Conservation (phyloP, 75 land plant genomes). For the Selaginella tamariscina region DNA sequence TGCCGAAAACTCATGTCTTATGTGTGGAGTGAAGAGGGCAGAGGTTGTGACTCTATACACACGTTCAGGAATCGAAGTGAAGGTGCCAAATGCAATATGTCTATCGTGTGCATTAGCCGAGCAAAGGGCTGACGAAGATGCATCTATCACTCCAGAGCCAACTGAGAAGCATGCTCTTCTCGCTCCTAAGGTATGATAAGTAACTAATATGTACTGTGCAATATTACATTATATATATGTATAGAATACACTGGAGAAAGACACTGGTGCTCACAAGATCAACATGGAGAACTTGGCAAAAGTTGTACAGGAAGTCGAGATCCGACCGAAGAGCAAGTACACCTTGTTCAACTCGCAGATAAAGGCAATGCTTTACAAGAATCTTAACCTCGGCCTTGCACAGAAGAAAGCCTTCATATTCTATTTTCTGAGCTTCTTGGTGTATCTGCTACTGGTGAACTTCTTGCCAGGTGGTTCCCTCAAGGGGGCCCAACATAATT, state of each 20-base stretch:
- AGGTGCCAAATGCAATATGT: neutral
- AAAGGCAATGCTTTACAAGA: neutral
- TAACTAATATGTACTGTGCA: too few relatives aligned
- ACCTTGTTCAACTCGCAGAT: neutral
- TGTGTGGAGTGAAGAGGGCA: neutral
- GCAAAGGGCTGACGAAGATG: too few relatives aligned
- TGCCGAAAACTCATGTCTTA: neutral
- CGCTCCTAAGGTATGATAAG: too few relatives aligned
- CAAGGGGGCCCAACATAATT: neutral
- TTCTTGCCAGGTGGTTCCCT: neutral
- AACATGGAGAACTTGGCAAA: too few relatives aligned
- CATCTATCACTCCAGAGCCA: too few relatives aligned
- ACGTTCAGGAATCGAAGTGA: neutral
- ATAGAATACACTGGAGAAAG: too few relatives aligned
- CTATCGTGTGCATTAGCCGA: neutral
- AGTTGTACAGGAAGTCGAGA: too few relatives aligned
- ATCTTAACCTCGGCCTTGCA: neutral
- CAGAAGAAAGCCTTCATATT: neutral
- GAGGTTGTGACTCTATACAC: neutral
- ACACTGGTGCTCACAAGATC: too few relatives aligned
- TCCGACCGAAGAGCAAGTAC: neutral
- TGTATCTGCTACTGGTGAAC: neutral
- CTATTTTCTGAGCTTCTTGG: neutral
- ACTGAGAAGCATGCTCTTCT: too few relatives aligned
- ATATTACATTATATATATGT: too few relatives aligned